These are phyloP conservation scores for Jaenimonas drosophilae DNA, from an alignment of 208 protist genomes.

Conservation along the genomic window DNA sequence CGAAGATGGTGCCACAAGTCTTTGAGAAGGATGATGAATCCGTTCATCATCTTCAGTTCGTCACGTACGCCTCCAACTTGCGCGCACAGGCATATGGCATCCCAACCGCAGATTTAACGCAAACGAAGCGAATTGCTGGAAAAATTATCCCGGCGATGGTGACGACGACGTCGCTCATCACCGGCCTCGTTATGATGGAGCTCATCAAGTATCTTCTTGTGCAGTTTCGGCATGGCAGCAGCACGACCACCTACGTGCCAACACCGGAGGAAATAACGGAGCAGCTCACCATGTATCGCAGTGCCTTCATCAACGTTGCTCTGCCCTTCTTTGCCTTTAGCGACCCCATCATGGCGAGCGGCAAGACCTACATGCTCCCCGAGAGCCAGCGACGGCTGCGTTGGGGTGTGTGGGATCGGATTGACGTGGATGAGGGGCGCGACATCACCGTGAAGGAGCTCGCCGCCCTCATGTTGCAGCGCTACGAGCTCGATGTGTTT, in stretches of 20 bases:
- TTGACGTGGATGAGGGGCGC: slow-evolving; percentile 91
- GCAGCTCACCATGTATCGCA: slow-evolving; percentile 83
- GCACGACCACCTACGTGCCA: slow-evolving; percentile 3
- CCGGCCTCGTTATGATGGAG: slow-evolving; percentile 97
- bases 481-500: slow-evolving; percentile 88
- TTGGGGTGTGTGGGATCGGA: slow-evolving; percentile 96
- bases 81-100: slow-evolving; percentile 92
- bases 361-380: slow-evolving; percentile 34
- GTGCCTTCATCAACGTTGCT: slow-evolving; percentile 97
- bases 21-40: slow-evolving; percentile 95
- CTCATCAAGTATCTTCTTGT: slow-evolving; percentile 93
- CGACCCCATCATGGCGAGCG: slow-evolving; percentile 87
- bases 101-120: slow-evolving; percentile 53
- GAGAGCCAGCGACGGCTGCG: slow-evolving; percentile 32
- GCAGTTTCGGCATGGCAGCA: slow-evolving; percentile 26
- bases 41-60: slow-evolving; percentile 93
- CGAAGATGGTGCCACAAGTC: slow-evolving; percentile 43
- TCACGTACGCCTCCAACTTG: slow-evolving; percentile 88
- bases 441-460: slow-evolving; percentile 93
- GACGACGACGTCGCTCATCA: slow-evolving; percentile 99
- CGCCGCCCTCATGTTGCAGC: slow-evolving; percentile 71
- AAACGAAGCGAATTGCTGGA: slow-evolving; percentile 91
- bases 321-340: slow-evolving; percentile 95
- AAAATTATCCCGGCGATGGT: slow-evolving; percentile 99
- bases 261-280: slow-evolving; percentile 19